These are phyloP conservation scores for Rhododendron vialii DNA, from an alignment of 148 eudicot species.

Conservation along the genomic window DNA sequence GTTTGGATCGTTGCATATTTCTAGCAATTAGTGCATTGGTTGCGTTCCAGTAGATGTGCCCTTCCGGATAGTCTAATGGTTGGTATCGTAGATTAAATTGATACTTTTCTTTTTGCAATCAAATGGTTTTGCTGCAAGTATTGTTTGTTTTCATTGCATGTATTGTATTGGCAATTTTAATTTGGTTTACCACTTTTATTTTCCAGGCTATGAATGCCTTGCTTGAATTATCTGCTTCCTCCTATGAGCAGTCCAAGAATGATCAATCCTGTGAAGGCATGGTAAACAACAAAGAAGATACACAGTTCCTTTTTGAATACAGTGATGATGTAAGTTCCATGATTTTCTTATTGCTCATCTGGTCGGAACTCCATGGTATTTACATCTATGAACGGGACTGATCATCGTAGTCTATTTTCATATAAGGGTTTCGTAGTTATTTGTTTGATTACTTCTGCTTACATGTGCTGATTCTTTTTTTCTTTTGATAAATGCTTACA, in stretches of 20 bases:
- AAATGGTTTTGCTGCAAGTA: background rate
- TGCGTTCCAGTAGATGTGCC: background rate
- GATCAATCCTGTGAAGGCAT: conserved; percentile 27
- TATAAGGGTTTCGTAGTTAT: background rate
- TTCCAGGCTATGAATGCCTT: conserved; percentile 68
- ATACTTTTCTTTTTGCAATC: background rate
- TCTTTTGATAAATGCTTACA: background rate
- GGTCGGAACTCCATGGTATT: background rate
- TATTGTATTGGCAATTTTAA: background rate
- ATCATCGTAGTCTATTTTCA: background rate
- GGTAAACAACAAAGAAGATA: conserved; percentile 35
- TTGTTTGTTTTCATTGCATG: background rate
- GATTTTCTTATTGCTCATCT: background rate
- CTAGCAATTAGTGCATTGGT: background rate
- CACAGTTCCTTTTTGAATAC: conserved; percentile 29
- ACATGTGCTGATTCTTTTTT: background rate
- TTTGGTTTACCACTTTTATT: background rate
- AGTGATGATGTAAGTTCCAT: conserved; percentile 50
- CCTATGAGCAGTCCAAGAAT: conserved; percentile 32
- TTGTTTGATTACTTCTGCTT: background rate
- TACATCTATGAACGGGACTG: background rate
- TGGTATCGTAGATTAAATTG: background rate
- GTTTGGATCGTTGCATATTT: background rate
- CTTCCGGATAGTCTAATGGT: background rate
- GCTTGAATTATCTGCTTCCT: conserved; percentile 70